Percentiles rank a stretch among this genome's conserved stretches.
These are phyloP conservation scores for Glycine latifolia DNA, from an alignment of 306 rosid genomes.

Conservation along the genomic window DNA sequence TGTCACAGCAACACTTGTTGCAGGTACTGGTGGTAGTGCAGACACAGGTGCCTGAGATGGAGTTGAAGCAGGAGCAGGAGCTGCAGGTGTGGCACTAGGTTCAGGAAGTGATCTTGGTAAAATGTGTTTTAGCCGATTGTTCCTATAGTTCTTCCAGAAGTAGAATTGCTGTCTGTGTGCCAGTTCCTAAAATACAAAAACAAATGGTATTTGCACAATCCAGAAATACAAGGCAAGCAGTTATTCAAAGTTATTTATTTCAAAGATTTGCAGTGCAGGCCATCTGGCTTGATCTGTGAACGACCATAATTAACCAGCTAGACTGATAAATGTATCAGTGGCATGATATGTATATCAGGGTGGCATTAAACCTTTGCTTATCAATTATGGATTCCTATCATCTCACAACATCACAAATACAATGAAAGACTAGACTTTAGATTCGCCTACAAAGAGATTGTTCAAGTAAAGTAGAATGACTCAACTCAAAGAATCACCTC, in stretches of 20 bases:
- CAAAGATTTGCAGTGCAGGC: conserved; percentile 9
- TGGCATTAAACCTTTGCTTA: not conserved
- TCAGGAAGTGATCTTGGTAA: conserved; percentile 87
- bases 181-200: conserved; percentile 69
- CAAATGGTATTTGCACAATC: conserved; percentile 21
- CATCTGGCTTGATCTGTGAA: conserved; percentile 27
- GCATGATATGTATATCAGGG: conserved; percentile 1
- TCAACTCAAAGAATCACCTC: not conserved
- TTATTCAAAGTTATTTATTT: conserved; percentile 8
- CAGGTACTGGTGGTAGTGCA: conserved; percentile 64
- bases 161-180: conserved; percentile 96
- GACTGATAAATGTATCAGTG: not conserved
- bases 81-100: conserved; percentile 59
- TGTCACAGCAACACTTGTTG: conserved; percentile 58
- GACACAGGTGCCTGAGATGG: conserved; percentile 60
- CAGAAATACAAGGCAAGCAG: conserved; percentile 23
- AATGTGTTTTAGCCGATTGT: conserved; percentile 89
- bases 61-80: conserved; percentile 61
- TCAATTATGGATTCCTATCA: not conserved
- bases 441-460: not conserved
- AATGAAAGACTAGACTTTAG: not conserved
- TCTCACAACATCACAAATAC: not conserved
- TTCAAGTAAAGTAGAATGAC: not conserved
- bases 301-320: not conserved
- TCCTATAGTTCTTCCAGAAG: conserved; percentile 96